Evolutionary conservation across 306 rosid genomes (phyloP).

Genomic region (Argentina anserina): DNA sequence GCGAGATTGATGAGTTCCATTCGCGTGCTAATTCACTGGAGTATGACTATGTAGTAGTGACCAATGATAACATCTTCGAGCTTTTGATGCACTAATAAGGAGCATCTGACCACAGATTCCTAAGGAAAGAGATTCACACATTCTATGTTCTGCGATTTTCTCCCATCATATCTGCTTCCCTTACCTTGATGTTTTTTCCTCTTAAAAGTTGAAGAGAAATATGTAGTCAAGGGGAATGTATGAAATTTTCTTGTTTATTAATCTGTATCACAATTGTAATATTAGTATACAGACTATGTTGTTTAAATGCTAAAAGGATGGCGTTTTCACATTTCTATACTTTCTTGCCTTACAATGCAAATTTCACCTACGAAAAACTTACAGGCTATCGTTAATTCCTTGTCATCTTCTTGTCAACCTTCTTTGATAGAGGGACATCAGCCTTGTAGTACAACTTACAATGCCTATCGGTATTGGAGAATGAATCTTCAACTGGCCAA

Average conservation of each 20-base stretch:
- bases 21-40: slow-evolving; percentile 48
- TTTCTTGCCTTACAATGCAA: too few species aligned
- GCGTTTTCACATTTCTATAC: background rate
- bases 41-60: slow-evolving; percentile 67
- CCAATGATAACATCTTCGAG: slow-evolving; percentile 46
- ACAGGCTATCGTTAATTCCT: too few species aligned
- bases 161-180: background rate
- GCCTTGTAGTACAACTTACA: too few species aligned
- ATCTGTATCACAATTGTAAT: background rate
- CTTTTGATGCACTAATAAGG: slow-evolving; percentile 64
- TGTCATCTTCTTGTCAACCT: too few species aligned
- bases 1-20: slow-evolving; percentile 64
- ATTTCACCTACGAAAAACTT: too few species aligned
- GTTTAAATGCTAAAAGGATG: background rate
- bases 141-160: background rate
- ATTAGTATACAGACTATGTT: background rate
- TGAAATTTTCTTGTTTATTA: background rate
- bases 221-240: background rate
- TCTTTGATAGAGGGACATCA: too few species aligned
- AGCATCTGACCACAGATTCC: background rate
- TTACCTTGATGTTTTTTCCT: background rate
- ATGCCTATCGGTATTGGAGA: too few species aligned
- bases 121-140: background rate
- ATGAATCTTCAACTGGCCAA: too few species aligned
- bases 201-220: background rate